Conservation (phyloP, 805 yeast genomes). For the Cyberlindnera veronae region DNA sequence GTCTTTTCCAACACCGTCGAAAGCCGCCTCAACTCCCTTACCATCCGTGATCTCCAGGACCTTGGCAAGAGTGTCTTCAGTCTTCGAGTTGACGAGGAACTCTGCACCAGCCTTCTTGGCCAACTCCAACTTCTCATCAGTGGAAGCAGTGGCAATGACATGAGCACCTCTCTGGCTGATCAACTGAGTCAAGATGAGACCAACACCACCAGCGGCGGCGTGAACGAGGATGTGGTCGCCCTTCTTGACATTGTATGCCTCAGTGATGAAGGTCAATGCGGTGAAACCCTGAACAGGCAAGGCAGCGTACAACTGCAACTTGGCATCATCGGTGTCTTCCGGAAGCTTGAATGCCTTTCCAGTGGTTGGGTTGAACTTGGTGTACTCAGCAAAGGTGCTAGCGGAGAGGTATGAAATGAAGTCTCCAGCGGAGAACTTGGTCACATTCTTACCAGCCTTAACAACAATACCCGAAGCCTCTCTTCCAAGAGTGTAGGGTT, state of each 20-base stretch:
- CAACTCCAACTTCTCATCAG: slow-evolving; percentile 61
- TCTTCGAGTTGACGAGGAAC: slow-evolving; percentile 50
- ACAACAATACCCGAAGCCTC: slow-evolving; percentile 72
- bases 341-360: slow-evolving; percentile 46
- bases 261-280: slow-evolving; percentile 65
- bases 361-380: slow-evolving; percentile 39
- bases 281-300: slow-evolving; percentile 72
- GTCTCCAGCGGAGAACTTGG: slow-evolving; percentile 61
- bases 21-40: slow-evolving; percentile 64
- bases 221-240: slow-evolving; percentile 75
- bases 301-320: slow-evolving; percentile 56
- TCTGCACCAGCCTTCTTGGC: slow-evolving; percentile 80
- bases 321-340: slow-evolving; percentile 42
- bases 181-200: slow-evolving; percentile 66
- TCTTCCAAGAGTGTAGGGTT: slow-evolving; percentile 69
- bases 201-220: slow-evolving; percentile 98
- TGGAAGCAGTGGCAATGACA: slow-evolving; percentile 82
- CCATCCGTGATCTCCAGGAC: slow-evolving; percentile 61
- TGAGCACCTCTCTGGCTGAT: slow-evolving; percentile 58
- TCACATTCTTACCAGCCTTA: slow-evolving; percentile 57
- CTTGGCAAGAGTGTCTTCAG: slow-evolving; percentile 52
- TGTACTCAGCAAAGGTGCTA: slow-evolving; percentile 70
- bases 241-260: slow-evolving; percentile 61
- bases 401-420: slow-evolving; percentile 54
- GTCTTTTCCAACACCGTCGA: slow-evolving; percentile 76